A percentile compares a stretch with the other conserved stretches of the same genome.
These are phyloP conservation scores for Aspergillus japonicus DNA, from an alignment of 2,329 filamentous ascomycete genomes.

Conservation along the genomic window DNA sequence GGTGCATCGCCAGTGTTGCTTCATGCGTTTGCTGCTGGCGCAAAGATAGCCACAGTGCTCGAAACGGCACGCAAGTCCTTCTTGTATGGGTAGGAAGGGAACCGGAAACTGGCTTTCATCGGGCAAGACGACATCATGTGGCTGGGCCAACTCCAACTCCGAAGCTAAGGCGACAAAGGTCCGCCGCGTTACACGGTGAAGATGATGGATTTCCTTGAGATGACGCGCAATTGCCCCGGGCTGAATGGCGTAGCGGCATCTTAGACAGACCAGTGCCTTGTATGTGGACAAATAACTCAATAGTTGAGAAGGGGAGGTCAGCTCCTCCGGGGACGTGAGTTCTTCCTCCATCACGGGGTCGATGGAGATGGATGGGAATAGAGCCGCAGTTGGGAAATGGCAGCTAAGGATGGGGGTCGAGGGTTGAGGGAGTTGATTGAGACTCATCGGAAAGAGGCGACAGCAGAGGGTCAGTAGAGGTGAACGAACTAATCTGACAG, in stretches of 20 bases:
- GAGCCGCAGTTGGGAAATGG: too few relatives aligned
- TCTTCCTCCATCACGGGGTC: too few relatives aligned
- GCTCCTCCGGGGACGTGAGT: too few relatives aligned
- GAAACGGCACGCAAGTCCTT: conserved; percentile 20
- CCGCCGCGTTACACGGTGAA: conserved; percentile 16
- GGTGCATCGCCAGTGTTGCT: conserved; percentile 26
- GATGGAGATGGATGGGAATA: too few relatives aligned
- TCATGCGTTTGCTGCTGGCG: conserved; percentile 32
- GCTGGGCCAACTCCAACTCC: conserved; percentile 16
- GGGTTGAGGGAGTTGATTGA: too few relatives aligned
- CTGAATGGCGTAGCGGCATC: conserved; percentile 29
- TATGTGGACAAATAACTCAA: conserved; percentile 18
- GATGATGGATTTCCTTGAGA: conserved; percentile 31
- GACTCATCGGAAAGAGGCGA: too few relatives aligned
- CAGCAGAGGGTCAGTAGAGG: too few relatives aligned
- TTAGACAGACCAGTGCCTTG: conserved; percentile 22
- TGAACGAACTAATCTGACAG: too few relatives aligned
- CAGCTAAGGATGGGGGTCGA: too few relatives aligned
- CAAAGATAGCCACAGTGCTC: conserved; percentile 28
- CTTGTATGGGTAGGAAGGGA: conserved; percentile 22
- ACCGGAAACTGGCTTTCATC: conserved; percentile 26
- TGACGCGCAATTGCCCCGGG: conserved; percentile 27
- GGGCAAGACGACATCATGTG: conserved; percentile 21
- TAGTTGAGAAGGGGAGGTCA: conserved; percentile 9
- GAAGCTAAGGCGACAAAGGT: conserved; percentile 13